These are phyloP conservation scores for Mortierella hygrophila DNA, from an alignment of 192 early-diverging fungal species.

Conservation along the genomic window DNA sequence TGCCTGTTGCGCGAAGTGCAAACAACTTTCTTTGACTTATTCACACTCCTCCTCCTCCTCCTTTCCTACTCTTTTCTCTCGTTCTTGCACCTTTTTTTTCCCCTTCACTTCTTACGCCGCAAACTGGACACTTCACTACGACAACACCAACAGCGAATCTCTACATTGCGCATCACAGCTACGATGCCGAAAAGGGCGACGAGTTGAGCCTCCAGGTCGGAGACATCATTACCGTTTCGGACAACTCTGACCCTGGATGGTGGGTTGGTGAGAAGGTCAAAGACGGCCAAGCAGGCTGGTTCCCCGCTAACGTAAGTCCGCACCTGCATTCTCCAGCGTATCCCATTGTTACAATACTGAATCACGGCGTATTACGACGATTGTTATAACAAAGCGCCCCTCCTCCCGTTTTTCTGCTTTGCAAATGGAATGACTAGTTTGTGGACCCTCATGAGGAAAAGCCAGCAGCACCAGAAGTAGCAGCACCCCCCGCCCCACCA, in stretches of 20 bases:
- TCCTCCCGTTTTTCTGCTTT: not conserved
- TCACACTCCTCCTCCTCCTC: no score
- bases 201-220: conserved; percentile 71
- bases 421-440: conserved; percentile 21
- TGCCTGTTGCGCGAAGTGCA: no score
- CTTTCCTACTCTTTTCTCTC: not conserved
- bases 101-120: not conserved
- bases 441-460: conserved; percentile 39
- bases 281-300: conserved; percentile 54
- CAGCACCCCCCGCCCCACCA: not conserved
- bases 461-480: not conserved
- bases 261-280: conserved; percentile 59
- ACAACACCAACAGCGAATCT: not conserved
- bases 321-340: not conserved
- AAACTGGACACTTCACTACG: not conserved
- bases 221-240: conserved; percentile 69
- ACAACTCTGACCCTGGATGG: conserved; percentile 67
- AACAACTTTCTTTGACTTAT: no score
- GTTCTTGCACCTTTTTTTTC: not conserved
- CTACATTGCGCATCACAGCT: conserved; percentile 61
- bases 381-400: not conserved
- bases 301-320: conserved; percentile 63
- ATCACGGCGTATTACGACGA: not conserved
- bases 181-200: conserved; percentile 71
- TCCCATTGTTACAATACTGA: not conserved